Percentiles rank a stretch among this genome's conserved stretches.
phyloP scores from a whole-genome alignment of 2,329 filamentous ascomycete genomes.

The Diaporthe citri region DNA sequence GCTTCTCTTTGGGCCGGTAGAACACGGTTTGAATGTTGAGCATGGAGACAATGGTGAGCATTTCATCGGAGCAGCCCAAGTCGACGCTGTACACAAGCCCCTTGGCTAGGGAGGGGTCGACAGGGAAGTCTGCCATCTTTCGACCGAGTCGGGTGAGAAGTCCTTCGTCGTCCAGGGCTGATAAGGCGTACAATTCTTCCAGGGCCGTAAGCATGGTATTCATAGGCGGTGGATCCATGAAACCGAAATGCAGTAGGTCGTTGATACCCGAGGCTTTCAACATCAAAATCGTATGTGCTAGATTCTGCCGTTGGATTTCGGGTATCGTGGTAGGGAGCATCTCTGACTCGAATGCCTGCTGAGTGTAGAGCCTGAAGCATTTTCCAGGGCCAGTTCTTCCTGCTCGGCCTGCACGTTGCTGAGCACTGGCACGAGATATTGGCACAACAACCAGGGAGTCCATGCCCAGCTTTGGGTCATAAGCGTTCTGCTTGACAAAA shows the following conservation, averaged over 20 bases:
- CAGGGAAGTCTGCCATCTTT: constrained; percentile 99
- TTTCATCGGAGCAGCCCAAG: constrained; percentile 90
- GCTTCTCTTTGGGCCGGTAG: constrained; percentile 97
- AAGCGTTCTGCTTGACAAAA: constrained; percentile 97
- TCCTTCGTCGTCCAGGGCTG: constrained; percentile 94
- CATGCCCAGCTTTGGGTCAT: constrained; percentile 98
- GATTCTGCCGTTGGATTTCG: constrained; percentile 94
- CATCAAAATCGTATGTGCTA: constrained; percentile 95
- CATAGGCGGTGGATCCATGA: constrained; percentile 97
- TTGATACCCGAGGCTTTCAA: constrained; percentile 99
- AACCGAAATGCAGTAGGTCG: constrained; percentile 95
- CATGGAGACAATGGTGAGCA: constrained; percentile 95
- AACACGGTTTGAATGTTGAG: constrained; percentile 89
- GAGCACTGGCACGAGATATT: constrained; percentile 96
- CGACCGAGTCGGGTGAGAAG: constrained; percentile 90
- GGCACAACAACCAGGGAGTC: constrained; percentile 95
- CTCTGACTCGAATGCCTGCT: constrained; percentile 94
- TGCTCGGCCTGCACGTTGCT: constrained; percentile 91
- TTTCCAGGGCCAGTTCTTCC: constrained; percentile 96
- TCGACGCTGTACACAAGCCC: constrained; percentile 90
- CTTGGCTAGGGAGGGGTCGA: constrained; percentile 94
- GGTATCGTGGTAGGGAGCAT: constrained; percentile 97
- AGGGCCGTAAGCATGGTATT: constrained; percentile 98
- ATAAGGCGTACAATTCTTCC: constrained; percentile 93
- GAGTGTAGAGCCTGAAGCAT: constrained; percentile 94